Evolutionary conservation across 2,329 filamentous ascomycete species (phyloP).

Genomic region (Calonectria ilicicola): DNA sequence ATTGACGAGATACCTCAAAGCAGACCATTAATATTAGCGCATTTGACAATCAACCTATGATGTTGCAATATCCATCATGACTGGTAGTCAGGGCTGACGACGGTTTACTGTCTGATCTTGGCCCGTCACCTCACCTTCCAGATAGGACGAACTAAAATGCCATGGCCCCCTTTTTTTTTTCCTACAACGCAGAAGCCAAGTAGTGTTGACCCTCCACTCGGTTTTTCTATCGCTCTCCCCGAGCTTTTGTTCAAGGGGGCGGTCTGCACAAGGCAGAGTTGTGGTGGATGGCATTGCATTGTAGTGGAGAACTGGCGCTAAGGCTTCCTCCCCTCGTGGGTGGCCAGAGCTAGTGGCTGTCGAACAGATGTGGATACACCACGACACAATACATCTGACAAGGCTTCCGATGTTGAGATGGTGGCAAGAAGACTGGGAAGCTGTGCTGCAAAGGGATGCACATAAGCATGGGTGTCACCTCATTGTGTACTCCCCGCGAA

Average conservation of each 20-base stretch:
- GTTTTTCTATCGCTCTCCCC: not conserved
- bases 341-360: not conserved
- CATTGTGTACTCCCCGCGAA: not conserved
- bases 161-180: slow-evolving; percentile 17
- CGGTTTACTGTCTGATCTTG: slow-evolving; percentile 8
- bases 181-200: slow-evolving; percentile 1
- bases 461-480: not conserved
- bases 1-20: not conserved
- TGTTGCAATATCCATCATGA: not conserved
- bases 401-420: slow-evolving; percentile 1
- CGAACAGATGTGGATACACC: slow-evolving; percentile 1
- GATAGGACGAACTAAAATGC: not conserved
- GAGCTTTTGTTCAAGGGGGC: slow-evolving; percentile 1
- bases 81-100: not conserved
- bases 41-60: slow-evolving; percentile 14
- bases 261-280: slow-evolving; percentile 7
- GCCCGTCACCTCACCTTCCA: slow-evolving; percentile 6
- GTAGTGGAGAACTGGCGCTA: slow-evolving; percentile 10
- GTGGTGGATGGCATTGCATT: slow-evolving; percentile 5
- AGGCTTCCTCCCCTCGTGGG: not conserved
- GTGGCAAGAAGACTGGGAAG: not conserved
- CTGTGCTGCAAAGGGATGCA: not conserved
- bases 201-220: not conserved
- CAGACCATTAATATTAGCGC: slow-evolving; percentile 11
- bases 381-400: slow-evolving; percentile 8